Conservation (phyloP, 2,329 filamentous ascomycete species). For the Onygenales sp. region DNA sequence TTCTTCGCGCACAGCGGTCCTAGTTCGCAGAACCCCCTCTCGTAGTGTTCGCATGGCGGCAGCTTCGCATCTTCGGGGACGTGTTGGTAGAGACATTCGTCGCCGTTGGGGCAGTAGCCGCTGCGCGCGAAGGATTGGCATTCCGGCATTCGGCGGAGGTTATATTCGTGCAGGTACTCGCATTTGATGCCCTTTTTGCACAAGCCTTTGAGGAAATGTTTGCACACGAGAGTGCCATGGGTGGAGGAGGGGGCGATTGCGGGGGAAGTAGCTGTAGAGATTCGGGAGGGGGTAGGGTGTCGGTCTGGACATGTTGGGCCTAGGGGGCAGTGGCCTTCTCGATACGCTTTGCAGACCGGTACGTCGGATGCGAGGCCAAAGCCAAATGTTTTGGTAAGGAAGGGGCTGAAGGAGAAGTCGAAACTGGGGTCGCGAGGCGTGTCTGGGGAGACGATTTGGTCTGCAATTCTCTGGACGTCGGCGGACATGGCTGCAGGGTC, state of each 20-base stretch:
- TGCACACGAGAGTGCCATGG: slow-evolving; percentile 68
- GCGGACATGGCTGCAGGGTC: slow-evolving; percentile 19
- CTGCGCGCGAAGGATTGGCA: slow-evolving; percentile 94
- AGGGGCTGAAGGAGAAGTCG: slow-evolving; percentile 75
- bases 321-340: slow-evolving; percentile 76
- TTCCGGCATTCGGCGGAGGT: slow-evolving; percentile 94
- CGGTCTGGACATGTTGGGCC: slow-evolving; percentile 79
- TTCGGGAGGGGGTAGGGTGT: slow-evolving; percentile 48
- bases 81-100: slow-evolving; percentile 90
- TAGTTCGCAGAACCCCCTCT: slow-evolving; percentile 86
- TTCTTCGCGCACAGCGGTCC: slow-evolving; percentile 81
- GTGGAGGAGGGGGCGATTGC: slow-evolving; percentile 31
- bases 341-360: slow-evolving; percentile 77
- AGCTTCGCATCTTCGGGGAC: slow-evolving; percentile 73
- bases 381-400: slow-evolving; percentile 72
- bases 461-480: slow-evolving; percentile 23
- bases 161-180: slow-evolving; percentile 98
- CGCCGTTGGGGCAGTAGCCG: slow-evolving; percentile 90
- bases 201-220: slow-evolving; percentile 93
- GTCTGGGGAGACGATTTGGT: slow-evolving; percentile 26
- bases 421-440: slow-evolving; percentile 27
- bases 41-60: slow-evolving; percentile 81
- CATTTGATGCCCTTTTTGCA: slow-evolving; percentile 97
- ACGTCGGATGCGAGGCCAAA: slow-evolving; percentile 72
- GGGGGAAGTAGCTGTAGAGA: slow-evolving; percentile 35